A percentile compares a stretch with the other conserved stretches of the same genome.
Evolutionary conservation across 176 grass and related monocot species (phyloP).

Genomic region (sorghum (Sorghum bicolor)): DNA sequence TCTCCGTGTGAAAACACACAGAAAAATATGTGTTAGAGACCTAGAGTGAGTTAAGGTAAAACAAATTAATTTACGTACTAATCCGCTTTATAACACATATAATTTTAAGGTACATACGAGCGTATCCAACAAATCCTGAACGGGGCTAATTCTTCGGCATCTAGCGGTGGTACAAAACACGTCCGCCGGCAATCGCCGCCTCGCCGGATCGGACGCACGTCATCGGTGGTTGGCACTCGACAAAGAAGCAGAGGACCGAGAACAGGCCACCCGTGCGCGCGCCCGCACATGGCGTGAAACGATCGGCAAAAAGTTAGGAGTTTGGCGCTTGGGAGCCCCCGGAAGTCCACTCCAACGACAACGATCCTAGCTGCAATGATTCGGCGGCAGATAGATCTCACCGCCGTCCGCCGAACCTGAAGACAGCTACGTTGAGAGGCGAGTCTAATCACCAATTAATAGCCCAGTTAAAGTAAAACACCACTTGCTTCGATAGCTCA

Average conservation of each 20-base stretch:
- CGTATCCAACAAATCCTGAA: no score
- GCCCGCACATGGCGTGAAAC: neutral
- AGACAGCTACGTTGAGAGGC: neutral
- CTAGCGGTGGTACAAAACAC: no score
- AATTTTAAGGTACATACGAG: no score
- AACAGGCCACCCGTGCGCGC: neutral
- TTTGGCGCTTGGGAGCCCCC: neutral
- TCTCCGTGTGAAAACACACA: no score
- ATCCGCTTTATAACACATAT: no score
- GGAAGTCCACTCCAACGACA: neutral
- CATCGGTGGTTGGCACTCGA: no score
- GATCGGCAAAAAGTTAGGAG: neutral
- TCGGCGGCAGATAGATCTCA: neutral
- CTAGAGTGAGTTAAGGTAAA: no score
- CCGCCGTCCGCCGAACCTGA: conserved; percentile 15
- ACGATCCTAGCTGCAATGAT: neutral
- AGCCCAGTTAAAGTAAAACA: neutral
- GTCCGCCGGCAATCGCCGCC: no score
- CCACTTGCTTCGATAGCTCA: neutral
- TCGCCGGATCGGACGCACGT: no score
- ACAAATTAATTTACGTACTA: no score
- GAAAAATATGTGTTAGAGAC: no score
- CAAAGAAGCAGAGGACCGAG: neutral
- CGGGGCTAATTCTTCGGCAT: no score
- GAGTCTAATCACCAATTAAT: conserved; percentile 11